Conservation (phyloP, 1,139 yeast species). For the Taiozyma sp. region DNA sequence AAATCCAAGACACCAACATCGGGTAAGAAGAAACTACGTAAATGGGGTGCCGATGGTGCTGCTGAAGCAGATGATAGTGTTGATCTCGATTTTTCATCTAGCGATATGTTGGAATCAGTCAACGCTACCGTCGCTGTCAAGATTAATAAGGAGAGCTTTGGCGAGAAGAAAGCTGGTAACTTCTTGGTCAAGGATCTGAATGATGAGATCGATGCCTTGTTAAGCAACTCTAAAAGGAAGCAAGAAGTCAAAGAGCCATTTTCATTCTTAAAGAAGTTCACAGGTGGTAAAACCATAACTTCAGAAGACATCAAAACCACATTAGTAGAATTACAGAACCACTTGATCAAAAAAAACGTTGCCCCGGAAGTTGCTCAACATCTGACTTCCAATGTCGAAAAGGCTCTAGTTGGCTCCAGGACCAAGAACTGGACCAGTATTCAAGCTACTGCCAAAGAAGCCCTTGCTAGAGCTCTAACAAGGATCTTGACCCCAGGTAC, state of each 20-base stretch:
- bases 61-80: slow-evolving; percentile 36
- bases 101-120: slow-evolving; percentile 13
- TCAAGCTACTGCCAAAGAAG: slow-evolving; percentile 54
- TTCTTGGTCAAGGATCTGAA: slow-evolving; percentile 47
- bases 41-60: slow-evolving; percentile 45
- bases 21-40: slow-evolving; percentile 30
- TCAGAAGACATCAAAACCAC: slow-evolving; percentile 54
- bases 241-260: slow-evolving; percentile 35
- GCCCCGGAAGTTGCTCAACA: slow-evolving; percentile 59
- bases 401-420: slow-evolving; percentile 57
- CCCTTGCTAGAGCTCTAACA: slow-evolving; percentile 73
- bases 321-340: slow-evolving; percentile 47
- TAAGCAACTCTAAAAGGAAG: slow-evolving; percentile 25
- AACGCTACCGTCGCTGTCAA: slow-evolving; percentile 27
- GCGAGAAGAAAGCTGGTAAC: slow-evolving; percentile 43
- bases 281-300: slow-evolving; percentile 56
- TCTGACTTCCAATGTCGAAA: slow-evolving; percentile 53
- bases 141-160: slow-evolving; percentile 38
- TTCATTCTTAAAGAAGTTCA: slow-evolving; percentile 49
- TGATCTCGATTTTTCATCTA: slow-evolving; percentile 44
- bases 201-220: slow-evolving; percentile 39
- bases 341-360: slow-evolving; percentile 42
- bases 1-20: slow-evolving; percentile 5
- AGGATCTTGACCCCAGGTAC: slow-evolving; percentile 89
- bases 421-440: slow-evolving; percentile 64